Percentiles rank a stretch among this genome's conserved stretches.
These are phyloP conservation scores for Penicillium cataractarum DNA, from an alignment of 495 filamentous ascomycete species.

Conservation along the genomic window DNA sequence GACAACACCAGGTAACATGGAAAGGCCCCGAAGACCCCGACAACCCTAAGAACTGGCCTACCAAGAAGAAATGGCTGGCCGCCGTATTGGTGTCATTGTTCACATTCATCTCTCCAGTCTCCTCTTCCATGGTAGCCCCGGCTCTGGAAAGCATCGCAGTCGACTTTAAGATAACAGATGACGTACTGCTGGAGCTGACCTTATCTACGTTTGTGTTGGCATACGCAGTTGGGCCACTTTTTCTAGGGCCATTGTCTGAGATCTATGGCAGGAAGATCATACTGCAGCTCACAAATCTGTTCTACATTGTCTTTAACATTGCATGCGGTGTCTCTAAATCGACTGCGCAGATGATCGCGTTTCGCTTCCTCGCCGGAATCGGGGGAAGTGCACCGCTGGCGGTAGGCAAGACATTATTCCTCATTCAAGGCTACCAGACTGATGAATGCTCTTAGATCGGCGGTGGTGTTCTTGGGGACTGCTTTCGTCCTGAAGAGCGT, in stretches of 20 bases:
- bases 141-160: constrained; percentile 51
- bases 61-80: not conserved
- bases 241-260: constrained; percentile 62
- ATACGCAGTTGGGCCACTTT: constrained; percentile 50
- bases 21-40: not conserved
- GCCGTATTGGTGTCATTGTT: constrained; percentile 16
- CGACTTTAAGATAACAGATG: constrained; percentile 57
- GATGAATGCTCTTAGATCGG: not conserved
- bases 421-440: not conserved
- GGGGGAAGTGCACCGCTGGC: constrained; percentile 52
- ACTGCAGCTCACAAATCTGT: constrained; percentile 52
- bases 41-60: constrained; percentile 10
- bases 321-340: constrained; percentile 57
- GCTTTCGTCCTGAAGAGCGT: constrained; percentile 45
- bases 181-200: constrained; percentile 51
- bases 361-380: constrained; percentile 59
- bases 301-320: constrained; percentile 51
- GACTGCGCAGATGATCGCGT: constrained; percentile 51
- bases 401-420: constrained; percentile 20
- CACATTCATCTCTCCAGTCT: constrained; percentile 43
- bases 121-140: constrained; percentile 68
- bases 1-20: not conserved
- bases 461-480: not conserved
- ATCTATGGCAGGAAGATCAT: constrained; percentile 59
- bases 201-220: constrained; percentile 57